Percentiles rank a stretch among this genome's conserved stretches.
Conservation (phyloP, 257 asterid genomes). For the Paulownia fortunei region DNA sequence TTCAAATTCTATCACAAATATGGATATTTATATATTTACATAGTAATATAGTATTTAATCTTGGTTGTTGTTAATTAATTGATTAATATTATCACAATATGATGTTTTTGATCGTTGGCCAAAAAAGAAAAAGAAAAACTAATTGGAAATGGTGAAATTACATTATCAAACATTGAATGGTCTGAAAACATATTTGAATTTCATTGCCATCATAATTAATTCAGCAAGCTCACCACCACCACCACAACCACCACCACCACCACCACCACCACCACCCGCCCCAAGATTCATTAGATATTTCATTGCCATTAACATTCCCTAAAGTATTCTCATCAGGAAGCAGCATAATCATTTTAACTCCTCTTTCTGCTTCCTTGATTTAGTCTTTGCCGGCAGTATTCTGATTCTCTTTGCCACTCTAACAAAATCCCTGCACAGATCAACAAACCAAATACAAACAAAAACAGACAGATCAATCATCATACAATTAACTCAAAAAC, state of each 20-base stretch:
- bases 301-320: neutral
- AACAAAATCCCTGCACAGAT: slow-evolving; percentile 72
- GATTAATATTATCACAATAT: neutral
- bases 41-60: too few species aligned
- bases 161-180: neutral
- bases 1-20: too few species aligned
- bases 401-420: slow-evolving; percentile 82
- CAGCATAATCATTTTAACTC: slow-evolving; percentile 16
- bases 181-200: neutral
- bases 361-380: slow-evolving; percentile 49
- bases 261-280: neutral
- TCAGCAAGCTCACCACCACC: neutral
- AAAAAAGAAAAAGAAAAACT: neutral
- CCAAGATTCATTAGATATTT: neutral
- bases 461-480: neutral
- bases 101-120: neutral
- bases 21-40: too few species aligned
- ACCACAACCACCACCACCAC: neutral
- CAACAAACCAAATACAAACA: neutral
- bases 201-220: neutral
- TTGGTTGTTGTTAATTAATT: neutral
- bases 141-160: neutral
- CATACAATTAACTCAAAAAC: neutral
- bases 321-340: neutral
- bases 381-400: slow-evolving; percentile 67